Conservation (phyloP, 345 rosid species). For the Salix viminalis region DNA sequence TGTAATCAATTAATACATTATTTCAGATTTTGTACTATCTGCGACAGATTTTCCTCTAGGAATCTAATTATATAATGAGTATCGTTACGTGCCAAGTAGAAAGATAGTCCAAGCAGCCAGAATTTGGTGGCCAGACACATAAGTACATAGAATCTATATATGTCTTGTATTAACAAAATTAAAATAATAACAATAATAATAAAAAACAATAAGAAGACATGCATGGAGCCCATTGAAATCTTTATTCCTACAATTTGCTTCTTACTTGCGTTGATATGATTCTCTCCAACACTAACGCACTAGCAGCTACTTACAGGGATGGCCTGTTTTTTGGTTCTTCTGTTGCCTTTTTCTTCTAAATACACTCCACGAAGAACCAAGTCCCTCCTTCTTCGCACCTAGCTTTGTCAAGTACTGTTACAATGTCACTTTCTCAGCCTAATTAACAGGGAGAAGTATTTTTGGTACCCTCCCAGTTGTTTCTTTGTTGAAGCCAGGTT, state of each 20-base stretch:
- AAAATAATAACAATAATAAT: background rate
- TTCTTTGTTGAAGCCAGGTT: slow-evolving; percentile 47
- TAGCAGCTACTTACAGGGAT: background rate
- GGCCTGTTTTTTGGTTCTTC: slow-evolving; percentile 8
- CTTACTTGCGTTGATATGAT: background rate
- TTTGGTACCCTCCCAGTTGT: background rate
- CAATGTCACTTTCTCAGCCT: slow-evolving; percentile 21
- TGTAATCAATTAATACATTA: background rate
- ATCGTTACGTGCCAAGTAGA: background rate
- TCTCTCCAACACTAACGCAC: slow-evolving; percentile 9
- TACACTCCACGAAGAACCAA: background rate
- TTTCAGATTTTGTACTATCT: background rate
- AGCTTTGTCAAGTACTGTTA: background rate
- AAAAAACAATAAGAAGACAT: background rate
- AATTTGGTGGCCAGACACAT: slow-evolving; percentile 2
- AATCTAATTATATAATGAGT: background rate
- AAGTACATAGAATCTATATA: slow-evolving; percentile 1
- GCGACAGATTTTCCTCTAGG: background rate
- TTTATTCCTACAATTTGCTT: slow-evolving; percentile 15
- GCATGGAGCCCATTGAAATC: slow-evolving; percentile 7
- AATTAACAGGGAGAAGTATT: background rate
- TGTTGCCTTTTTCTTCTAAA: slow-evolving; percentile 6
- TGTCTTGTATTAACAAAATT: background rate
- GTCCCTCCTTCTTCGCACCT: background rate
- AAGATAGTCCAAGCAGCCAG: background rate